These are phyloP conservation scores for Arthrinium puccinioides DNA, from an alignment of 2,329 filamentous ascomycete species.

Conservation along the genomic window DNA sequence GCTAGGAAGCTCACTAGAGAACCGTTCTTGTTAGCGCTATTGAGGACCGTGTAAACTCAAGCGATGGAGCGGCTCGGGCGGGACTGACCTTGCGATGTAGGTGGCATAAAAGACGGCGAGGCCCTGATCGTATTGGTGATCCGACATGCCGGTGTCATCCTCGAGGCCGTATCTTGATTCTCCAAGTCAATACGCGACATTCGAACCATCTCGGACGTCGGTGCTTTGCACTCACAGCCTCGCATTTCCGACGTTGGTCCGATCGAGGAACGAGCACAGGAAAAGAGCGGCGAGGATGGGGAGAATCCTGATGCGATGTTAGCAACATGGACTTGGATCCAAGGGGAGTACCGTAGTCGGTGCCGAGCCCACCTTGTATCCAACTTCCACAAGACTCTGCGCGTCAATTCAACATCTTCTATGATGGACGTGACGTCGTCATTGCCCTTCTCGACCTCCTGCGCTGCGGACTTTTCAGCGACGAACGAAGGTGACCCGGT, in stretches of 20 bases:
- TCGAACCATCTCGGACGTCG: not conserved
- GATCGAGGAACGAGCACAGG: conserved; percentile 57
- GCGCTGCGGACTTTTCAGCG: conserved; percentile 12
- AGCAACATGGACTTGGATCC: not conserved
- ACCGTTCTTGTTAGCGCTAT: not conserved
- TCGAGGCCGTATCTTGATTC: conserved; percentile 47
- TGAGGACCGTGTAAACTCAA: not conserved
- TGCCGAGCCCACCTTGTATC: conserved; percentile 36
- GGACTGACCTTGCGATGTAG: conserved; percentile 48
- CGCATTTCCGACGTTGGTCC: conserved; percentile 69
- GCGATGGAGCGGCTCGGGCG: not conserved
- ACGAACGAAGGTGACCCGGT: too few relatives aligned
- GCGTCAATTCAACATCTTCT: conserved; percentile 24
- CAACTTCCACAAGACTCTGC: conserved; percentile 43
- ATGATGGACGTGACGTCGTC: conserved; percentile 4
- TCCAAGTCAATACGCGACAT: not conserved
- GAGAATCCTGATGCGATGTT: conserved; percentile 38
- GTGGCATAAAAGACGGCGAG: conserved; percentile 59
- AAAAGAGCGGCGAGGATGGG: conserved; percentile 58
- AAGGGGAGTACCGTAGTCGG: not conserved
- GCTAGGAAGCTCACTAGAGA: conserved; percentile 50
- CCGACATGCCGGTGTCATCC: conserved; percentile 46
- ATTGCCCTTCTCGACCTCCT: conserved; percentile 18
- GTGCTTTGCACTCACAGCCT: conserved; percentile 39
- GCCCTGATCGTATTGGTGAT: conserved; percentile 57